Evolutionary conservation across 1,139 yeast species (phyloP), one percentile per base, ranked within the genome.

Genomic region (Spathaspora sp.): DNA sequence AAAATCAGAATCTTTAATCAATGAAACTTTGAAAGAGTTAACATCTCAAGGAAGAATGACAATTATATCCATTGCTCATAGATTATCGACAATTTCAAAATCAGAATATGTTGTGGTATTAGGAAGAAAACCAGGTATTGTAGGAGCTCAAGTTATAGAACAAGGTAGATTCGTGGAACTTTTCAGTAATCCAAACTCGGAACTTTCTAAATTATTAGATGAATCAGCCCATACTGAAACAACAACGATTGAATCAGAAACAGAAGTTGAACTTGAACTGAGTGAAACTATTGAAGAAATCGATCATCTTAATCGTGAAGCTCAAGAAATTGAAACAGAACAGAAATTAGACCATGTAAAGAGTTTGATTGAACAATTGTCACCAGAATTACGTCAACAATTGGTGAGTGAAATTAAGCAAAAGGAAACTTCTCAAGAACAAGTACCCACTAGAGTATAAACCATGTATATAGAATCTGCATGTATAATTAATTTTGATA

Each of bases 21-120:
- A 85, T 44, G 82, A 80, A 49, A 78, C 86, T 0, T 65, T 83
- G 49, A 65, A 78, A 50, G 75, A 80, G 50, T 79, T 86, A 45
- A 70, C 76, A 1, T 54, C 64, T 2, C 68, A 72, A 20, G 81
- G 85, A 38, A 88, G 87, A 27, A 75, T 88, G 68, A 89, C 97
- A 0, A 90, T 95, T 1, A 86, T 90, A 31, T 89, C 95, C 37
- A 88, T 91, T 60, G 98, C 98, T 1, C 98, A 90, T 65, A 76
- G 97, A 57, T 78, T 91, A 45, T 88, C 93, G 15, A 86, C 97
- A 9, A 88, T 88, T 42, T 69, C 78, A 17, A 74, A 74, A 50
- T 72, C 78, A 1, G 78, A 74, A 43, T 68, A 68, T 50, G 84
- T 86, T 15, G 81, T 86, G 39, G 86, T 88, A 0, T 58, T 74